phyloP scores from a whole-genome alignment of 23 red algal genomes.

The Chondrus crispus region DNA sequence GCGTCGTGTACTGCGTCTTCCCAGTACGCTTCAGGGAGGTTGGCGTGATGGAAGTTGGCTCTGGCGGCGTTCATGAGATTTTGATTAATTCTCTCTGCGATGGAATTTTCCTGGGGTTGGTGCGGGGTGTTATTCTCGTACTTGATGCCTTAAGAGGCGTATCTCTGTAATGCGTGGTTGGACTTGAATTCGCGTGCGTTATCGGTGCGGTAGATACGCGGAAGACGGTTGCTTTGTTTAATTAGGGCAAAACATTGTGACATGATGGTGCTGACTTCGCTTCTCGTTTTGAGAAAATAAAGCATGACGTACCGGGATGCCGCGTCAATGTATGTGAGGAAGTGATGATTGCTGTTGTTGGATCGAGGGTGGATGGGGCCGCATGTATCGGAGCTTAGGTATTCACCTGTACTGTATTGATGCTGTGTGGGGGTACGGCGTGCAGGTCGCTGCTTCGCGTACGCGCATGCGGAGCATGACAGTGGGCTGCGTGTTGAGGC shows the following conservation, averaged over 20 bases:
- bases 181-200: not conserved
- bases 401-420: not conserved
- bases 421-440: not conserved
- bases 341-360: not conserved
- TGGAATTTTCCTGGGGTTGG: constrained; percentile 24
- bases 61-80: not conserved
- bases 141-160: not conserved
- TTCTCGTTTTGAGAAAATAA: not conserved
- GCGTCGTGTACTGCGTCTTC: not conserved
- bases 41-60: not conserved
- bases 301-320: not conserved
- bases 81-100: not conserved
- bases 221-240: not conserved
- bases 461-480: not conserved
- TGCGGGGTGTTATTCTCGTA: not conserved
- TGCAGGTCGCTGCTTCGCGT: not conserved
- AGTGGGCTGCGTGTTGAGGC: not conserved
- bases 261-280: not conserved
- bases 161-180: not conserved
- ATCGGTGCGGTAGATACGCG: not conserved
- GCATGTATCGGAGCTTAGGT: not conserved
- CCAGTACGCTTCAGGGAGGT: not conserved
- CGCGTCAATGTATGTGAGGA: not conserved
- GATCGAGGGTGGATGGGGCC: not conserved
- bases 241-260: not conserved